These are phyloP conservation scores for Rosa lucieae DNA, from an alignment of 306 rosid species.

Conservation along the genomic window DNA sequence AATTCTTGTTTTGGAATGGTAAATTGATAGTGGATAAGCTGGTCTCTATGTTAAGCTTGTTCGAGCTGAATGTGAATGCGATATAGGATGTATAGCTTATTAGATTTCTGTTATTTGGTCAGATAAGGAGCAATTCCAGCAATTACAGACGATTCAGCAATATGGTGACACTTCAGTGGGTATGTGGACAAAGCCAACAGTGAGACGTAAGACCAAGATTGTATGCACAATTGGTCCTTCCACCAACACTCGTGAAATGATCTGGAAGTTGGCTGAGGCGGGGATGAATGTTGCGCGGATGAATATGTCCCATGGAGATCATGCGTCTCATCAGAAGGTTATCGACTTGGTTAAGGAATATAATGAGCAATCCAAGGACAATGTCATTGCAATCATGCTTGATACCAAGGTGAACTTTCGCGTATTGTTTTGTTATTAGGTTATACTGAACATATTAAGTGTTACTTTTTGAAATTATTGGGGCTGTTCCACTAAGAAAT, in stretches of 20 bases:
- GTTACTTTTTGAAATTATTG: background rate
- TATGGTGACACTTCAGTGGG: constrained; percentile 56
- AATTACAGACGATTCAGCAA: constrained; percentile 53
- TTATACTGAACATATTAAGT: background rate
- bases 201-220: constrained; percentile 91
- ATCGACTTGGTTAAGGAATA: constrained; percentile 94
- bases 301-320: constrained; percentile 99
- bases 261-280: constrained; percentile 96
- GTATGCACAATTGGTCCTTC: constrained; percentile 99
- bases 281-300: constrained; percentile 98
- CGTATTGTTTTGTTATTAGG: background rate
- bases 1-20: background rate
- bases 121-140: constrained; percentile 60
- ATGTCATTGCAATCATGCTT: constrained; percentile 89
- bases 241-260: constrained; percentile 85
- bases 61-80: background rate
- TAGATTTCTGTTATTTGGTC: constrained; percentile 13
- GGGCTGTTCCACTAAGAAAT: background rate
- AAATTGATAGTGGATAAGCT: background rate
- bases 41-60: background rate
- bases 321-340: constrained; percentile 92
- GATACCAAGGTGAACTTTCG: constrained; percentile 70
- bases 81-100: background rate
- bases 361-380: constrained; percentile 71
- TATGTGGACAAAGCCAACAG: constrained; percentile 81